These are phyloP conservation scores for Candida tropicalis DNA, from an alignment of 1,139 yeast genomes.

Conservation along the genomic window DNA sequence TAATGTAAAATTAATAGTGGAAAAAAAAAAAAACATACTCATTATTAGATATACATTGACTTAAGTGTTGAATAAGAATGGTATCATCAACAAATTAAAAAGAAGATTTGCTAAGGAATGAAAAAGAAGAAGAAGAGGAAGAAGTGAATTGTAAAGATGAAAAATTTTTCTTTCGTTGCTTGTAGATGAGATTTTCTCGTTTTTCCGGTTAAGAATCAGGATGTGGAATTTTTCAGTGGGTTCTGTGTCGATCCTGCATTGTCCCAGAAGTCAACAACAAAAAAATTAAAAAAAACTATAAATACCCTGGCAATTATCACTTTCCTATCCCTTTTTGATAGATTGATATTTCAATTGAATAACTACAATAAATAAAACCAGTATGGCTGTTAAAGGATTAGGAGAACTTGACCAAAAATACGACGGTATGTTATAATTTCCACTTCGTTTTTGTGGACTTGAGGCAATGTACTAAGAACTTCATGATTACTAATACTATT, in stretches of 20 bases:
- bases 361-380: conserved; percentile 11
- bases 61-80: conserved; percentile 7
- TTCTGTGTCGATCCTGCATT: no score
- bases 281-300: not conserved
- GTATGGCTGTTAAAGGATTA: conserved; percentile 79
- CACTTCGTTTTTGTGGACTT: not conserved
- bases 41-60: no score
- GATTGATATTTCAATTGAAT: not conserved
- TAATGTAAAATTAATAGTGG: no score
- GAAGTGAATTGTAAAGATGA: conserved; percentile 1
- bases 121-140: not conserved
- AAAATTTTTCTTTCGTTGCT: not conserved
- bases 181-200: not conserved
- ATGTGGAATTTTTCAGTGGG: no score
- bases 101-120: not conserved
- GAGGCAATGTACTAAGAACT: no score
- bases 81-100: not conserved
- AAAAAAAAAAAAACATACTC: no score
- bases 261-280: no score
- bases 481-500: no score
- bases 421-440: conserved; percentile 49
- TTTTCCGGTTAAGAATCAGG: not conserved
- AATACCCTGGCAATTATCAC: not conserved
- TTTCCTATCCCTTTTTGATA: no score
- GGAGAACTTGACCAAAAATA: conserved; percentile 72